phyloP scores from a whole-genome alignment of 345 rosid genomes.

The Gossypium ekmanianum region DNA sequence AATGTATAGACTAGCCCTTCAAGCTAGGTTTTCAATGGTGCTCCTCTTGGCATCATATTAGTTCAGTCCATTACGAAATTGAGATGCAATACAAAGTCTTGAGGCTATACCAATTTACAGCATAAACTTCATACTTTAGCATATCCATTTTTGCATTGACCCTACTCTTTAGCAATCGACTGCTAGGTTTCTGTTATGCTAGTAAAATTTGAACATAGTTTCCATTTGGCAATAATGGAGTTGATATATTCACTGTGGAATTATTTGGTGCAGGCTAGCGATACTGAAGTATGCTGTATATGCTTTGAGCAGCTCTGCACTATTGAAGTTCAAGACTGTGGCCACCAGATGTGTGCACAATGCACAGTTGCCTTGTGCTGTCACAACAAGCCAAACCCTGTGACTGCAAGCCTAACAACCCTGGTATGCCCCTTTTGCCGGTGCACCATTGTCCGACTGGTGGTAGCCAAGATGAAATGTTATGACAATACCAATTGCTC shows the following conservation, averaged over 20 bases:
- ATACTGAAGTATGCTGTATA: conserved; percentile 82
- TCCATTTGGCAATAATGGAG: background rate
- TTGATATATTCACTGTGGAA: conserved; percentile 13
- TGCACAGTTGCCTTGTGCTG: conserved; percentile 95
- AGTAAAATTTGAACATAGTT: background rate
- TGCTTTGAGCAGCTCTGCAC: conserved; percentile 97
- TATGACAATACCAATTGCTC: conserved; percentile 49
- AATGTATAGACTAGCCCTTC: background rate
- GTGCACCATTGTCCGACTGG: conserved; percentile 62
- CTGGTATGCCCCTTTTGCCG: conserved; percentile 98
- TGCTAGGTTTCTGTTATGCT: background rate
- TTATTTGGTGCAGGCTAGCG: conserved; percentile 55
- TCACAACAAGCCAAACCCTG: conserved; percentile 96
- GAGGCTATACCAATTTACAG: background rate
- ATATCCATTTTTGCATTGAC: background rate
- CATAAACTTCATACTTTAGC: background rate
- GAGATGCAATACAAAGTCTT: background rate
- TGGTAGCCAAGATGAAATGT: conserved; percentile 52
- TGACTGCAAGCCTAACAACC: conserved; percentile 52
- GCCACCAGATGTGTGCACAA: conserved; percentile 99
- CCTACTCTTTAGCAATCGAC: background rate
- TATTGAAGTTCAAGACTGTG: conserved; percentile 89
- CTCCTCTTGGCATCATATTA: background rate
- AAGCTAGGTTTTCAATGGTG: background rate
- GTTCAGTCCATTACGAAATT: background rate